These are phyloP conservation scores for Phytopythium sindhum DNA, from an alignment of 352 stramenopile species.

Conservation along the genomic window DNA sequence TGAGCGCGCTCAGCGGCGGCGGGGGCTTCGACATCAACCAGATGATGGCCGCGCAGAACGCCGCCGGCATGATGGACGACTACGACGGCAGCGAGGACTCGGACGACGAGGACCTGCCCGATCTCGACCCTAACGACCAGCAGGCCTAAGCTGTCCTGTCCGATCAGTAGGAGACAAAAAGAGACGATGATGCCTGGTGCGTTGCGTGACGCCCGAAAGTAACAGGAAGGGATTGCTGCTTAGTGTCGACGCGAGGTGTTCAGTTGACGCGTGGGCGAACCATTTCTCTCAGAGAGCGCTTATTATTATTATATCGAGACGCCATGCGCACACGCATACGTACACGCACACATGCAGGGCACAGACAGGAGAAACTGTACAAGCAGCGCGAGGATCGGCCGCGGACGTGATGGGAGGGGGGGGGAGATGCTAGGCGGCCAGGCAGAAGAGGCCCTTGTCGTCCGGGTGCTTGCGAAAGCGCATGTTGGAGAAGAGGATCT, in stretches of 20 bases:
- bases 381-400: background rate
- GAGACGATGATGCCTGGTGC: background rate
- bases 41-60: constrained; percentile 90
- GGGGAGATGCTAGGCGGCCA: constrained; percentile 46
- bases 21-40: constrained; percentile 95
- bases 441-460: constrained; percentile 70
- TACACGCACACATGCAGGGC: no score
- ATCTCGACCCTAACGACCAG: constrained; percentile 68
- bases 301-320: constrained; percentile 3
- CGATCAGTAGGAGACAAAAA: background rate
- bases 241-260: background rate
- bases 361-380: background rate
- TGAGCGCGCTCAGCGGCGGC: constrained; percentile 80
- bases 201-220: background rate
- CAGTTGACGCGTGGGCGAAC: no score
- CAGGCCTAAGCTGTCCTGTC: constrained; percentile 8
- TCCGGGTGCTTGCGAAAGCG: constrained; percentile 77
- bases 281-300: background rate
- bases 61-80: constrained; percentile 57
- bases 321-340: background rate
- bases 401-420: background rate
- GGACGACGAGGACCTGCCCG: constrained; percentile 83
- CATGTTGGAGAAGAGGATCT: constrained; percentile 88
- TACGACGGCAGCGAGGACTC: constrained; percentile 48
- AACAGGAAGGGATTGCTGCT: background rate